Conservation (phyloP, 768 basidiomycete species). For the Fistulinella prunicolor region DNA sequence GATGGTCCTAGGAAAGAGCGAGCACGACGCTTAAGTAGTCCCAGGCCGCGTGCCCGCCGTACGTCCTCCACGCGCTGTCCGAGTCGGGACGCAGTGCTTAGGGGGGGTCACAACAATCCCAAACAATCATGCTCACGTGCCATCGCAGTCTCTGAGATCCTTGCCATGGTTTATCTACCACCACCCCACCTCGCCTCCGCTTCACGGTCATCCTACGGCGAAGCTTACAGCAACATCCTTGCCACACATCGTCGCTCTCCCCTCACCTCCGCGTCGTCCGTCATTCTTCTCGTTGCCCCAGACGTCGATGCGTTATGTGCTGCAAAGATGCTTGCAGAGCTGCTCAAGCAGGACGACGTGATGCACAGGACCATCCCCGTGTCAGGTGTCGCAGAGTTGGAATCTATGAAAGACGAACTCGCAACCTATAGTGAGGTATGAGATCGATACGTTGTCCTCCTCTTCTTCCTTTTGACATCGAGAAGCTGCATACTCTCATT, state of each 20-base stretch:
- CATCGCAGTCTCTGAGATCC: neutral
- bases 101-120: conserved; percentile 16
- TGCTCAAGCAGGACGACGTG: conserved; percentile 93
- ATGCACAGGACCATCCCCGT: conserved; percentile 89
- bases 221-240: conserved; percentile 74
- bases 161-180: conserved; percentile 61
- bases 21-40: conserved; percentile 28
- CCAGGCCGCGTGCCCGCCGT: conserved; percentile 27
- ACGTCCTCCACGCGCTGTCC: conserved; percentile 24
- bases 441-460: neutral
- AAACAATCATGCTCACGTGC: conserved; percentile 22
- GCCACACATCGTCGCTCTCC: conserved; percentile 69
- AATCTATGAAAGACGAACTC: conserved; percentile 62
- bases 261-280: conserved; percentile 74
- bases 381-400: conserved; percentile 77
- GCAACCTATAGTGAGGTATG: conserved; percentile 64
- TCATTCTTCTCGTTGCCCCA: conserved; percentile 82
- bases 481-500: conserved; percentile 82
- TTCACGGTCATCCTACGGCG: conserved; percentile 60
- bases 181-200: conserved; percentile 67
- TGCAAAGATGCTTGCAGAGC: conserved; percentile 80
- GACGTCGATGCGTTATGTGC: conserved; percentile 94
- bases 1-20: conserved; percentile 5
- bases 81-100: neutral
- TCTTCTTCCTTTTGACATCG: conserved; percentile 1